A percentile compares a stretch with the other conserved stretches of the same genome.
Evolutionary conservation across 768 basidiomycete genomes (phyloP).

Genomic region (Tubosaeta sp.): DNA sequence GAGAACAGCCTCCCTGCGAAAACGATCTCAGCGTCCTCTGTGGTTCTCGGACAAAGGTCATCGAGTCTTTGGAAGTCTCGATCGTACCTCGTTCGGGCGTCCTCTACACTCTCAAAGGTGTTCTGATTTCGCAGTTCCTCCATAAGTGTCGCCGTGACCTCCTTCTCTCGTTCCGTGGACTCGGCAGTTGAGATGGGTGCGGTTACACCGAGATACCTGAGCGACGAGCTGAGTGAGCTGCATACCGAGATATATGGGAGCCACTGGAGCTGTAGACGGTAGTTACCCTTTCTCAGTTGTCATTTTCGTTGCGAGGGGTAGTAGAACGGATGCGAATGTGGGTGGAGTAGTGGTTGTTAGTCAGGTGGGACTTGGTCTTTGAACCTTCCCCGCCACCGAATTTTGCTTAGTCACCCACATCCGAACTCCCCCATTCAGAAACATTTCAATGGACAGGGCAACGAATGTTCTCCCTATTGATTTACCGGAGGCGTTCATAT

Average conservation of each 20-base stretch:
- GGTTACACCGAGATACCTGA: slow-evolving; percentile 76
- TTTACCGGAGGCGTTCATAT: neutral
- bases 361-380: slow-evolving; percentile 12
- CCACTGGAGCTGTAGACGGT: slow-evolving; percentile 4
- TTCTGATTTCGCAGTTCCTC: slow-evolving; percentile 83
- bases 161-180: slow-evolving; percentile 75
- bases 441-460: too few relatives aligned
- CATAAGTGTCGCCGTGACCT: slow-evolving; percentile 82
- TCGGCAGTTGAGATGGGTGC: slow-evolving; percentile 77
- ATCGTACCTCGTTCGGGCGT: slow-evolving; percentile 77
- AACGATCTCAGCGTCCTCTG: slow-evolving; percentile 26
- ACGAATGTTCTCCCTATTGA: too few relatives aligned
- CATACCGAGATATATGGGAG: neutral
- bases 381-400: slow-evolving; percentile 10
- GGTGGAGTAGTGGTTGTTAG: slow-evolving; percentile 11
- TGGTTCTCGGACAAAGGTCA: slow-evolving; percentile 3
- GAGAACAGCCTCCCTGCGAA: slow-evolving; percentile 82
- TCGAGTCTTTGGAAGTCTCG: slow-evolving; percentile 5
- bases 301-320: slow-evolving; percentile 26
- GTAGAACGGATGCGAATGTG: slow-evolving; percentile 9
- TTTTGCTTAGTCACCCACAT: slow-evolving; percentile 22
- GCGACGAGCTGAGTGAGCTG: slow-evolving; percentile 11
- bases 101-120: slow-evolving; percentile 86
- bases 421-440: neutral
- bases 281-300: slow-evolving; percentile 41